Evolutionary conservation across 2,329 filamentous ascomycete species (phyloP).

Genomic region (Parascedosporium putredinis): DNA sequence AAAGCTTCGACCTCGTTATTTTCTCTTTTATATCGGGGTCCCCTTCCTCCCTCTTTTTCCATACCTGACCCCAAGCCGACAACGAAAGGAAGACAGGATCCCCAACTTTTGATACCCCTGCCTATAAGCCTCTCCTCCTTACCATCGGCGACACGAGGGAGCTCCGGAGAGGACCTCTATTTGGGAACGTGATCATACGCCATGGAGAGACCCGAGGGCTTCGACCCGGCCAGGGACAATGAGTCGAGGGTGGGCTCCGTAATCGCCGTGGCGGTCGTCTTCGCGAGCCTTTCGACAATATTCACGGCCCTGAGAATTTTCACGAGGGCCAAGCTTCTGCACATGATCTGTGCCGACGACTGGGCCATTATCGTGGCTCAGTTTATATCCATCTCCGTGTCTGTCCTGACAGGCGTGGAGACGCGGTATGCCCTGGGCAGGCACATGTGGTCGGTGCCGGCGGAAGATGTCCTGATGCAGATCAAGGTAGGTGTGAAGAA

Average conservation of each 20-base stretch:
- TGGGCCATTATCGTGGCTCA: constrained; percentile 17
- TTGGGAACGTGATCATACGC: neutral
- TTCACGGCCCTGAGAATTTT: constrained; percentile 15
- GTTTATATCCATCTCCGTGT: constrained; percentile 12
- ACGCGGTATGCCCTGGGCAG: constrained; percentile 18
- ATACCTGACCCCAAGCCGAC: too few relatives aligned
- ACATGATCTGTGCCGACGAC: constrained; percentile 18
- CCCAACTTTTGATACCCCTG: too few relatives aligned
- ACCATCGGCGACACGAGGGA: too few relatives aligned
- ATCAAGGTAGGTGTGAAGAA: constrained; percentile 13
- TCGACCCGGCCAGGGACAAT: constrained; percentile 7
- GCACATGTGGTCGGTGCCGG: constrained; percentile 14
- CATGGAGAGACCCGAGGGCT: constrained; percentile 2
- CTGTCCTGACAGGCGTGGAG: constrained; percentile 12
- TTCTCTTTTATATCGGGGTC: too few relatives aligned
- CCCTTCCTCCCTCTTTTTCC: too few relatives aligned
- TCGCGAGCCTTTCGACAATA: constrained; percentile 11
- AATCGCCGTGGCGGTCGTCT: constrained; percentile 14
- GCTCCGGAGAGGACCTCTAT: too few relatives aligned
- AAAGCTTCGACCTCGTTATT: too few relatives aligned
- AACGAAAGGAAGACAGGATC: too few relatives aligned
- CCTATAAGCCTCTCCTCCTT: too few relatives aligned
- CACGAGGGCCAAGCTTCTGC: constrained; percentile 15
- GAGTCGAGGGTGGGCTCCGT: constrained; percentile 15
- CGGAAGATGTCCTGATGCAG: constrained; percentile 13